Conservation (phyloP, 1,284 basidiomycete genomes). For the Tilletia indica region DNA sequence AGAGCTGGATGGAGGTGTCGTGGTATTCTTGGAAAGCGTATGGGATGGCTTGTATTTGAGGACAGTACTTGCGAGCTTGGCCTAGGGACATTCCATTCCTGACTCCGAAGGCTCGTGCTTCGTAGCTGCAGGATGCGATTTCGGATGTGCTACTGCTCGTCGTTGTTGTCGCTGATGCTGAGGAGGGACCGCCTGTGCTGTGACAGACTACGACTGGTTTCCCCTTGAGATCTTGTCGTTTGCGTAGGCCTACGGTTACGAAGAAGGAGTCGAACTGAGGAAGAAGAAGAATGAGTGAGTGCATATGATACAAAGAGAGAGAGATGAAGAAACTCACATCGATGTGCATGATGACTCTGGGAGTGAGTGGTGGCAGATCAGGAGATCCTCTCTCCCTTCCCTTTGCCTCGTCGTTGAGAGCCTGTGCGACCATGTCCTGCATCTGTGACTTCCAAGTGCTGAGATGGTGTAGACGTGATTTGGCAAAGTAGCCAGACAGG, state of each 20-base stretch:
- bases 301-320: neutral
- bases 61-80: constrained; percentile 44
- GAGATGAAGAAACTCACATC: constrained; percentile 25
- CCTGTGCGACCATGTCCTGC: constrained; percentile 68
- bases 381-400: constrained; percentile 67
- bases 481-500: constrained; percentile 83
- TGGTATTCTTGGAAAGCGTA: constrained; percentile 73
- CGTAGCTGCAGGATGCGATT: constrained; percentile 91
- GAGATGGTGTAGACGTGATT: constrained; percentile 86
- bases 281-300: neutral
- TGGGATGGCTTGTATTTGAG: constrained; percentile 71
- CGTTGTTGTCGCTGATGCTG: neutral
- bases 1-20: constrained; percentile 74
- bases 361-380: constrained; percentile 53
- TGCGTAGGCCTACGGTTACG: constrained; percentile 60
- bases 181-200: constrained; percentile 58
- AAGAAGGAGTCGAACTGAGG: constrained; percentile 86
- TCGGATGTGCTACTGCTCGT: constrained; percentile 60
- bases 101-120: constrained; percentile 81
- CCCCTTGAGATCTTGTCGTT: constrained; percentile 38
- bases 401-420: constrained; percentile 67
- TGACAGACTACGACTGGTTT: constrained; percentile 91
- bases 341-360: constrained; percentile 50
- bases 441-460: constrained; percentile 90
- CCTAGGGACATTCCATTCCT: constrained; percentile 87